These are phyloP conservation scores for Talaromyces stipitatus DNA, from an alignment of 495 filamentous ascomycete species.

Conservation along the genomic window DNA sequence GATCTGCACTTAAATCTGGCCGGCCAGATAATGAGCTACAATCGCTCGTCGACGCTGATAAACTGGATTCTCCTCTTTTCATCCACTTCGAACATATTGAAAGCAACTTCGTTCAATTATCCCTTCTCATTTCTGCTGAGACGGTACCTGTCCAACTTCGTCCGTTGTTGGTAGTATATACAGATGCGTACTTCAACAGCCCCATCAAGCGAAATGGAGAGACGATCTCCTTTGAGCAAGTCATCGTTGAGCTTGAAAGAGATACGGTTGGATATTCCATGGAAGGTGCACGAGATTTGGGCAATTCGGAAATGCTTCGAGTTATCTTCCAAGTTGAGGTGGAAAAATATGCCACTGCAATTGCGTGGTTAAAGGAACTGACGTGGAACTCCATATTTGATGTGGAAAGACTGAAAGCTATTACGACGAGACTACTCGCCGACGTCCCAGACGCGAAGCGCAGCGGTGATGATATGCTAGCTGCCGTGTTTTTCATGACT, in stretches of 20 bases:
- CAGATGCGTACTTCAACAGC: conserved; percentile 88
- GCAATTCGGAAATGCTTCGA: conserved; percentile 70
- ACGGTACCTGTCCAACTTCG: conserved; percentile 64
- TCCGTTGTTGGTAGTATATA: conserved; percentile 76
- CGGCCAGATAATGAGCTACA: conserved; percentile 62
- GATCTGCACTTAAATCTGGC: conserved; percentile 65
- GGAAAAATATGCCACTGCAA: conserved; percentile 74
- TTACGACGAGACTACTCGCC: conserved; percentile 79
- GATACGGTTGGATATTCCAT: conserved; percentile 82
- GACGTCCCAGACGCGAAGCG: conserved; percentile 93
- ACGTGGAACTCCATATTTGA: conserved; percentile 87
- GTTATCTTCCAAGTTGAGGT: conserved; percentile 80
- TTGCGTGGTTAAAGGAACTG: conserved; percentile 81
- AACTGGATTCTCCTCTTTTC: conserved; percentile 63
- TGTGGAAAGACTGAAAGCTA: conserved; percentile 66
- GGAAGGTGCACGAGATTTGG: conserved; percentile 53
- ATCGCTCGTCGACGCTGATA: conserved; percentile 63
- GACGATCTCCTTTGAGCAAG: conserved; percentile 78
- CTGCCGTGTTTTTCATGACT: conserved; percentile 73
- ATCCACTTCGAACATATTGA: conserved; percentile 94
- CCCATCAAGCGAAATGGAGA: conserved; percentile 74
- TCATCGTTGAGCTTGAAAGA: conserved; percentile 80
- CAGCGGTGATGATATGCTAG: conserved; percentile 61
- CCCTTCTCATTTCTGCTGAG: conserved; percentile 67
- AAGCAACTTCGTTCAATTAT: conserved; percentile 82